phyloP scores from a whole-genome alignment of 768 basidiomycete species.

The Trametes punicea region DNA sequence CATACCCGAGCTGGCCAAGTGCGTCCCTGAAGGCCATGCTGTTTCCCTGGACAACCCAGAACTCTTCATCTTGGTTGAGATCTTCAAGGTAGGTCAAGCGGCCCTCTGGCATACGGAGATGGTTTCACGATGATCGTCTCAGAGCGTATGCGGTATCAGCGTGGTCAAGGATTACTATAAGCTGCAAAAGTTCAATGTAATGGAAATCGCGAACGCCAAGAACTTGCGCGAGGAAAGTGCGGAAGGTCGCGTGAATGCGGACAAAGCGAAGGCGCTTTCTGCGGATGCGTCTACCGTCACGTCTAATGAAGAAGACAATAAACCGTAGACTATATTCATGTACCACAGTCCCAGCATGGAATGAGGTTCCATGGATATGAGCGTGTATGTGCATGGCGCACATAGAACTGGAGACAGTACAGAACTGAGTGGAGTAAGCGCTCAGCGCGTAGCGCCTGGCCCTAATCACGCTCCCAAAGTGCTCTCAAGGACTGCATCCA shows the following conservation, averaged over 20 bases:
- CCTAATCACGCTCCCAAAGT: too few species aligned
- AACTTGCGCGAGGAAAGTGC: constrained; percentile 32
- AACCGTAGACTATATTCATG: background rate
- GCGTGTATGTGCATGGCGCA: too few species aligned
- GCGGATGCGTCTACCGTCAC: background rate
- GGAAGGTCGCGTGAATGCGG: constrained; percentile 4
- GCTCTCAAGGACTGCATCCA: too few species aligned
- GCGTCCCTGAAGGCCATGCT: constrained; percentile 62
- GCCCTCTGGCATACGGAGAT: too few species aligned
- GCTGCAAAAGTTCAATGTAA: constrained; percentile 75
- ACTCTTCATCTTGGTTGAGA: constrained; percentile 73
- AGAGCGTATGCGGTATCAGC: constrained; percentile 77
- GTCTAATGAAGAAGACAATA: background rate
- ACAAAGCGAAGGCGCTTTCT: background rate
- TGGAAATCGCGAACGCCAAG: constrained; percentile 58
- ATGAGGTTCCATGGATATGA: too few species aligned
- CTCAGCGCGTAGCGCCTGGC: too few species aligned
- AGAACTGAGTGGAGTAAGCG: too few species aligned
- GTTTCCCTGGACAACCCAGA: constrained; percentile 70
- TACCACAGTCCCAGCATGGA: too few species aligned
- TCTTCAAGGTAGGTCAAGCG: constrained; percentile 63
- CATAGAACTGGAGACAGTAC: too few species aligned
- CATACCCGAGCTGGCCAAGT: constrained; percentile 66
- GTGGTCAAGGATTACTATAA: constrained; percentile 70
- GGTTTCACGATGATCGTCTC: too few species aligned